phyloP scores from a whole-genome alignment of 2,329 filamentous ascomycete species.

The Paecilomyces niveus region DNA sequence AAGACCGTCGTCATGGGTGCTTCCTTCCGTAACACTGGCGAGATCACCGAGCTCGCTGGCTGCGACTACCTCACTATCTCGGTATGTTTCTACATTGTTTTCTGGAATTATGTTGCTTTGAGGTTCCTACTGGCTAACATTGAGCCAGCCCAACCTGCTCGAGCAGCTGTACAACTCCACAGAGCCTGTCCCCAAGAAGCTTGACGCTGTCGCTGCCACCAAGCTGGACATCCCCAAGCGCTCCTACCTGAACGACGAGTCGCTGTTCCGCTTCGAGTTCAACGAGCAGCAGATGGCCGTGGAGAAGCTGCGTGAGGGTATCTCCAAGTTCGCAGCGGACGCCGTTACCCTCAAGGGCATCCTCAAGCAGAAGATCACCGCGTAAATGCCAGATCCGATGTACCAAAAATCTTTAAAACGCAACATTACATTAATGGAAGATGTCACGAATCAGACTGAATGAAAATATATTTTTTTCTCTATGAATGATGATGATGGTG shows the following conservation, averaged over 20 bases:
- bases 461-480: background rate
- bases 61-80: constrained; percentile 99
- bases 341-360: constrained; percentile 89
- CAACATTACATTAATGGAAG: background rate
- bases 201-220: constrained; percentile 61
- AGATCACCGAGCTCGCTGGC: constrained; percentile 96
- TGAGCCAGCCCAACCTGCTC: constrained; percentile 70
- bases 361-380: constrained; percentile 74
- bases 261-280: constrained; percentile 95
- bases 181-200: constrained; percentile 83
- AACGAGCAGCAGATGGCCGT: constrained; percentile 99
- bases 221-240: constrained; percentile 76
- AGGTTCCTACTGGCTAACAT: constrained; percentile 10
- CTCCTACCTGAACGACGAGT: constrained; percentile 83
- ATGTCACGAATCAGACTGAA: background rate
- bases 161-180: constrained; percentile 87
- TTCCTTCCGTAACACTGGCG: constrained; percentile 91
- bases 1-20: constrained; percentile 99
- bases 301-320: constrained; percentile 98
- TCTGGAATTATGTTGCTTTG: background rate
- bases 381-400: constrained; percentile 17
- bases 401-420: background rate
- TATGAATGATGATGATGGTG: background rate
- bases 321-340: constrained; percentile 98
- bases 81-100: constrained; percentile 45